Evolutionary conservation across 495 filamentous ascomycete genomes (phyloP), one percentile per base, ranked within the genome.

Genomic region (Penicillium coffeae): DNA sequence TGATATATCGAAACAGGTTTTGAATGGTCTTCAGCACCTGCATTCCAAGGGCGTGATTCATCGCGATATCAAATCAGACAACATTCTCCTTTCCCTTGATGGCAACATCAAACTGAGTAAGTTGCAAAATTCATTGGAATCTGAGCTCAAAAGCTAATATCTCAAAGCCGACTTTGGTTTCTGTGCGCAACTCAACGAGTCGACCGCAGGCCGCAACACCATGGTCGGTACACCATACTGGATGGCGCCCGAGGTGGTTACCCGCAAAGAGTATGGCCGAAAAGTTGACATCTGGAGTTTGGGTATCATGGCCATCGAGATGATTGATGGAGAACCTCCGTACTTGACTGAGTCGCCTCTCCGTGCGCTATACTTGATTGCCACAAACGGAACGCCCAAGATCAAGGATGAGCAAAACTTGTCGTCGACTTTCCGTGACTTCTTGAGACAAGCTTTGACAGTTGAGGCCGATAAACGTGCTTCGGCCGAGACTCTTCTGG

Each of bases 291-390:
- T 98, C 56, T 98, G 93, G 93, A 93, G 87, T 61, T 69, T 98
- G 41, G 93, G 93, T 46, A 98, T 98, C 67, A 98, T 98, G 93
- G 90, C 93, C n/a, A 98, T 98, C 56, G 93, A 98, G 66, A 98
- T 98, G 93, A 96, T 98, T 51, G 93, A 98, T 70, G 94, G 93
- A 54, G 93, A 98, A 59, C 93, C 93, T 13, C 93, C 93, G 13
- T 98, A 98, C 64, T 73, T 98, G 45, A 98, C 90, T 16, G 93
- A 98, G 66, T 92, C 88, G 18, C 93, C 93, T 8, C 82, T 98
- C 36, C 82, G 93, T 35, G 93, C 93, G 3, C 77, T 98, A 21
- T 98, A 92, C 73, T 68, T 98, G 54, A 98, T 98, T 66, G 94
- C 93, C 38, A 97, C 94, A 16, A 96, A 96, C 60, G 93, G 93